phyloP scores from a whole-genome alignment of 2,329 filamentous ascomycete genomes.

The Epichloe amarillans region DNA sequence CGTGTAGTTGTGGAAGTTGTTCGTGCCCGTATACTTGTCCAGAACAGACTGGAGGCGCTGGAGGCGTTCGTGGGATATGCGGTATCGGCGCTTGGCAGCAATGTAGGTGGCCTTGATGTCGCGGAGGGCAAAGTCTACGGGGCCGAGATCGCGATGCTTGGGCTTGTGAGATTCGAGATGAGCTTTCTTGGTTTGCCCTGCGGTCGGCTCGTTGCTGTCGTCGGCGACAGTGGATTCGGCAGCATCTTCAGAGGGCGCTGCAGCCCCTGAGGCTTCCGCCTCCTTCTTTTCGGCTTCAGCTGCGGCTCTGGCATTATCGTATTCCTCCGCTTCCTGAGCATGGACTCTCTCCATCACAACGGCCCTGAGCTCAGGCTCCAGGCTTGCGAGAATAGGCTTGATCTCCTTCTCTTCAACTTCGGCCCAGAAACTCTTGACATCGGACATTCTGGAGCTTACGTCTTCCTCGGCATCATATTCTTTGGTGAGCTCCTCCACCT shows the following conservation, averaged over 20 bases:
- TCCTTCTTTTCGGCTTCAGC: conserved; percentile 8
- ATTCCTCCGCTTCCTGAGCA: conserved; percentile 17
- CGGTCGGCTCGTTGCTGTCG: conserved; percentile 2
- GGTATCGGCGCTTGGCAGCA: conserved; percentile 70
- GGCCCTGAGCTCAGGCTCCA: conserved; percentile 51
- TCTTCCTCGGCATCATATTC: conserved; percentile 59
- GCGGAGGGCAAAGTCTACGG: conserved; percentile 53
- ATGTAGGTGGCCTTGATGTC: conserved; percentile 73
- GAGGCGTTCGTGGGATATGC: conserved; percentile 59
- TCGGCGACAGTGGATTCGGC: not conserved
- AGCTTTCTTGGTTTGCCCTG: conserved; percentile 11
- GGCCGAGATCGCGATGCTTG: conserved; percentile 28
- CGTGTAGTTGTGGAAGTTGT: conserved; percentile 96
- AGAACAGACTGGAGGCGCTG: conserved; percentile 64
- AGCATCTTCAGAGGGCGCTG: conserved; percentile 10
- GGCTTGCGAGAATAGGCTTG: conserved; percentile 49
- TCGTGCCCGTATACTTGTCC: conserved; percentile 65
- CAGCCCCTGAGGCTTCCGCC: conserved; percentile 11
- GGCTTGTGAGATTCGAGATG: conserved; percentile 21
- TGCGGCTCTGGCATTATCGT: conserved; percentile 6
- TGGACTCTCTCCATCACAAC: conserved; percentile 52
- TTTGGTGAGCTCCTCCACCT: conserved; percentile 65
- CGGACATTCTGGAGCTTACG: conserved; percentile 56
- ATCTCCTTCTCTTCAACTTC: conserved; percentile 70
- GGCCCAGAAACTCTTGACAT: conserved; percentile 72